Evolutionary conservation across 805 yeast species (phyloP).

Genomic region (Suhomyces kilbournensis): DNA sequence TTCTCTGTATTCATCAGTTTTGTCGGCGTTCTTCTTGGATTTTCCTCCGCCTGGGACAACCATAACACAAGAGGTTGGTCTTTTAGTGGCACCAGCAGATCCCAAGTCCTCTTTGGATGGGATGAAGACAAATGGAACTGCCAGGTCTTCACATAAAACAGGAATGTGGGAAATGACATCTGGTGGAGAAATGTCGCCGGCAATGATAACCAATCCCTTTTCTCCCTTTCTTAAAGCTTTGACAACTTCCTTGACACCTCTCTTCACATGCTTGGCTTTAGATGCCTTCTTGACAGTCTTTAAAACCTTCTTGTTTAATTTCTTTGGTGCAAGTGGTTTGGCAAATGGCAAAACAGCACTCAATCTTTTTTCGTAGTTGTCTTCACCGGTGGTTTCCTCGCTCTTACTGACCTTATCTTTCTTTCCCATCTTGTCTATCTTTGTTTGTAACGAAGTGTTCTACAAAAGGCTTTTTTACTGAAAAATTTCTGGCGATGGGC

Average conservation of each 20-base stretch:
- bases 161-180: constrained; percentile 98
- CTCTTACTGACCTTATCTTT: constrained; percentile 43
- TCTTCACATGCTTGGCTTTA: constrained; percentile 94
- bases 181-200: constrained; percentile 97
- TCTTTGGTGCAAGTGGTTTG: constrained; percentile 91
- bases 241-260: constrained; percentile 99
- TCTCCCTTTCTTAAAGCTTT: constrained; percentile 97
- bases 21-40: constrained; percentile 68
- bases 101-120: constrained; percentile 99
- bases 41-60: constrained; percentile 93
- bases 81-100: constrained; percentile 97
- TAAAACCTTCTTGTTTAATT: constrained; percentile 89
- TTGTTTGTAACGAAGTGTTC: neutral
- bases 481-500: constrained; percentile 7
- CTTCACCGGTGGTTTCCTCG: constrained; percentile 40
- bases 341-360: constrained; percentile 92
- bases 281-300: constrained; percentile 97
- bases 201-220: constrained; percentile 92
- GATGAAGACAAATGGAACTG: constrained; percentile 88
- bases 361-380: constrained; percentile 88
- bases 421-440: constrained; percentile 35
- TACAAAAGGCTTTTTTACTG: constrained; percentile 9
- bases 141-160: constrained; percentile 90
- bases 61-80: constrained; percentile 98
- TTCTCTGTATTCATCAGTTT: constrained; percentile 85